Evolutionary conservation across 2,329 filamentous ascomycete genomes (phyloP).

Genomic region (Sarocladium brachiariae): DNA sequence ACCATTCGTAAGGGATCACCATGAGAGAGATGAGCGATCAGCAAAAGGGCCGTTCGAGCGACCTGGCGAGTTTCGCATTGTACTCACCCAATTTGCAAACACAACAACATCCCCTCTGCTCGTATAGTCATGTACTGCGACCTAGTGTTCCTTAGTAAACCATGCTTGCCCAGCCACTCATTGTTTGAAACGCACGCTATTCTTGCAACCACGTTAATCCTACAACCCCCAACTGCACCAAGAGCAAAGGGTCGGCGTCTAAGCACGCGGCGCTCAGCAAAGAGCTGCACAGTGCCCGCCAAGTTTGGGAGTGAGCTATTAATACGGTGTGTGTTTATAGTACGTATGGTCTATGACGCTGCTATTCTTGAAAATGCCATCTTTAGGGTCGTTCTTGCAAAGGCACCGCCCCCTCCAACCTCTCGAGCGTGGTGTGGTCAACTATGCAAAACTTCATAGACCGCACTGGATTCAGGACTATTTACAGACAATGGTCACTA

Average conservation of each 20-base stretch:
- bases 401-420: too few relatives aligned
- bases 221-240: too few relatives aligned
- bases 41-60: not conserved
- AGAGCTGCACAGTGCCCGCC: not conserved
- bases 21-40: not conserved
- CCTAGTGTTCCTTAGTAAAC: too few relatives aligned
- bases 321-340: not conserved
- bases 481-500: not conserved
- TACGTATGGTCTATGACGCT: not conserved
- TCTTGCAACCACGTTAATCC: too few relatives aligned
- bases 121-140: too few relatives aligned
- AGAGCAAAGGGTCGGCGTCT: too few relatives aligned
- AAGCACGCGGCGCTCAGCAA: too few relatives aligned
- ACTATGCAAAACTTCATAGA: conserved; percentile 3
- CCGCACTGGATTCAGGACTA: not conserved
- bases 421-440: too few relatives aligned
- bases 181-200: too few relatives aligned
- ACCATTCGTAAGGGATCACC: not conserved
- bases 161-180: too few relatives aligned
- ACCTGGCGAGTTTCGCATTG: not conserved
- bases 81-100: not conserved
- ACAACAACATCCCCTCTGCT: too few relatives aligned
- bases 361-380: conserved; percentile 2
- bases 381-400: too few relatives aligned
- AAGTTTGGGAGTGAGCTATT: not conserved